phyloP scores from a whole-genome alignment of 2,329 filamentous ascomycete species.

The Laburnicola sp. region DNA sequence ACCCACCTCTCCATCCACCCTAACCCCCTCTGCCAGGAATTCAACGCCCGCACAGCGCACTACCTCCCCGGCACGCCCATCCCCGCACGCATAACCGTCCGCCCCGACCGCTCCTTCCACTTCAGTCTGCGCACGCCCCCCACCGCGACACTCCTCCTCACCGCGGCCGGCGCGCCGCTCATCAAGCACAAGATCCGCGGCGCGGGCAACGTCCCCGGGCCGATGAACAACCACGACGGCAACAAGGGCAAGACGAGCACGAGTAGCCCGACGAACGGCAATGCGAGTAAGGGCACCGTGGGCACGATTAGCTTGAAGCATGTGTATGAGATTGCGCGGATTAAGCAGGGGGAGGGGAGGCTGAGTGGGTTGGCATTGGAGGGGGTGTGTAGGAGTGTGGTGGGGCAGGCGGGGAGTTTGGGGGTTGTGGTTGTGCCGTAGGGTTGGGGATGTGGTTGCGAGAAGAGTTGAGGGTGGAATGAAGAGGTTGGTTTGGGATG shows the following conservation, averaged over 20 bases:
- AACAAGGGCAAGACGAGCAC: constrained; percentile 43
- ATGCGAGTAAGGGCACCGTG: constrained; percentile 75
- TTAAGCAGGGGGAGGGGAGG: constrained; percentile 67
- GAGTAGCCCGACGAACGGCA: constrained; percentile 45
- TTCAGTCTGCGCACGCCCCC: constrained; percentile 94
- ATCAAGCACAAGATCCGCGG: constrained; percentile 78
- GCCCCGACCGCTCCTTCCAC: constrained; percentile 87
- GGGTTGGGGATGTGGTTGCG: not conserved
- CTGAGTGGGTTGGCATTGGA: constrained; percentile 75
- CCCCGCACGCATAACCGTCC: constrained; percentile 87
- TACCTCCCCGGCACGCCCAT: constrained; percentile 82
- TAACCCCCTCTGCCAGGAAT: constrained; percentile 66
- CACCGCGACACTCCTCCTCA: constrained; percentile 86
- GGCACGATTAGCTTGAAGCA: constrained; percentile 91
- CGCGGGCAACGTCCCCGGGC: constrained; percentile 59
- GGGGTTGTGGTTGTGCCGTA: constrained; percentile 55
- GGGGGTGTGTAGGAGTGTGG: constrained; percentile 74
- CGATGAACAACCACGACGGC: constrained; percentile 46
- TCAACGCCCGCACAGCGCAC: constrained; percentile 91
- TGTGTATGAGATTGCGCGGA: constrained; percentile 95
- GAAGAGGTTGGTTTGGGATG: not conserved
- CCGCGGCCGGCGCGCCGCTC: constrained; percentile 73
- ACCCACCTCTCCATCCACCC: not conserved
- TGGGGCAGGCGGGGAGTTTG: constrained; percentile 56
- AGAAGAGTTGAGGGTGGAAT: not conserved